These are phyloP conservation scores for Streptanthus diversifolius DNA, from an alignment of 345 rosid genomes.

Conservation along the genomic window DNA sequence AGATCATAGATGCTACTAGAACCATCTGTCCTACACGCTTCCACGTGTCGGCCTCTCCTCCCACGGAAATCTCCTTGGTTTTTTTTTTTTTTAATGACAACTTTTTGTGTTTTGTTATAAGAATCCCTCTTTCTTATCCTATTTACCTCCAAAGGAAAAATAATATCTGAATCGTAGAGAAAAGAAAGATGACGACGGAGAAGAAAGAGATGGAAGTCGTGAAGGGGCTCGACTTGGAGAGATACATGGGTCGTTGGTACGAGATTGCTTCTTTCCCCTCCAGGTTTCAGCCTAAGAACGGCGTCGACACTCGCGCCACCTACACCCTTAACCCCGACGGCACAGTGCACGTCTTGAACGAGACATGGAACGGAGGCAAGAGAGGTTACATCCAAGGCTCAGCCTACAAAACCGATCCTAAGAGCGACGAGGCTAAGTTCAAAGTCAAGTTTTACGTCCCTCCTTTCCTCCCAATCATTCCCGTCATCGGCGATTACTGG, in stretches of 20 bases:
- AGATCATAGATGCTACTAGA: conserved; percentile 23
- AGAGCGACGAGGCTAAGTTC: conserved; percentile 81
- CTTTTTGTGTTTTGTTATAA: no score
- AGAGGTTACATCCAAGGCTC: conserved; percentile 59
- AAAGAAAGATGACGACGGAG: conserved; percentile 37
- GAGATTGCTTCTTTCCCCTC: conserved; percentile 91
- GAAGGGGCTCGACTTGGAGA: conserved; percentile 53
- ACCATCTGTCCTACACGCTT: conserved; percentile 28
- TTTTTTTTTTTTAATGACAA: no score
- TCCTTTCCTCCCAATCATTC: conserved; percentile 78
- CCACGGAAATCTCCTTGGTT: conserved; percentile 27
- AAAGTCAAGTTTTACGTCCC: conserved; percentile 89
- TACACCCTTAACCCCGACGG: conserved; percentile 72
- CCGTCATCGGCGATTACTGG: conserved; percentile 86
- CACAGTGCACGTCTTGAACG: conserved; percentile 70
- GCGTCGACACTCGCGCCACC: conserved; percentile 77
- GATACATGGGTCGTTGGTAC: conserved; percentile 94
- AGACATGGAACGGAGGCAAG: conserved; percentile 75
- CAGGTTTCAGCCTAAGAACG: conserved; percentile 67
- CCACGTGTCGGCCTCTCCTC: conserved; percentile 30
- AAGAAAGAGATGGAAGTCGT: conserved; percentile 71
- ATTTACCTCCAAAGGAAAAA: background rate
- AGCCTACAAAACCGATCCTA: conserved; percentile 74
- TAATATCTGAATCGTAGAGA: conserved; percentile 21
- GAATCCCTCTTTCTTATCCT: conserved; percentile 5